Evolutionary conservation across 2,329 filamentous ascomycete genomes (phyloP).

Genomic region (Metarhizium humberi): DNA sequence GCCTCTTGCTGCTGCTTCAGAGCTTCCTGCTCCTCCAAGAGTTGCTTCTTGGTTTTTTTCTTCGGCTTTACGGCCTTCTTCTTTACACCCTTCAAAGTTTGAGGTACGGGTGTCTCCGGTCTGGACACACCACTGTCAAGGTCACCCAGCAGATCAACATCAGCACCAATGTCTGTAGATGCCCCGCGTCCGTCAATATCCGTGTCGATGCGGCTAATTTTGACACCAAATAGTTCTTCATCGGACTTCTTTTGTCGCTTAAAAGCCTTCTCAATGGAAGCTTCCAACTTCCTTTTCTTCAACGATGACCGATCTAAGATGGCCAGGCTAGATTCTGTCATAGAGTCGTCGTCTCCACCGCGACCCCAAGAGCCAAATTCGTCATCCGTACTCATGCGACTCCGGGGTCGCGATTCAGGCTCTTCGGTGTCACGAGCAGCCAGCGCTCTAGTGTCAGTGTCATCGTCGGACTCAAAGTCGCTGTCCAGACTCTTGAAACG

Average conservation of each 20-base stretch:
- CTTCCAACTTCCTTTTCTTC: constrained; percentile 66
- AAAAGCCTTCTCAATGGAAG: constrained; percentile 56
- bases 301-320: constrained; percentile 44
- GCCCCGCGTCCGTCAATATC: constrained; percentile 37
- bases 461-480: constrained; percentile 85
- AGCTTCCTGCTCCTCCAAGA: constrained; percentile 58
- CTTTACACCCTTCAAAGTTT: constrained; percentile 40
- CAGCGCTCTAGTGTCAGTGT: constrained; percentile 45
- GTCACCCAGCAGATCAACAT: constrained; percentile 36
- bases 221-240: constrained; percentile 66
- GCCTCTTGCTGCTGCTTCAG: constrained; percentile 46
- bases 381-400: constrained; percentile 59
- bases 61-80: constrained; percentile 50
- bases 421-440: constrained; percentile 75
- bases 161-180: constrained; percentile 40
- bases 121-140: constrained; percentile 29
- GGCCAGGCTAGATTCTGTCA: constrained; percentile 65
- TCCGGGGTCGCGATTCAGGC: constrained; percentile 71
- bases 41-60: constrained; percentile 71
- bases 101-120: constrained; percentile 36
- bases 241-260: constrained; percentile 76
- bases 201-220: constrained; percentile 42
- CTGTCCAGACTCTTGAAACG: constrained; percentile 49
- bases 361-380: constrained; percentile 35
- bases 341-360: constrained; percentile 50